Evolutionary conservation across 2,329 filamentous ascomycete species (phyloP).

Genomic region (Aspergillus sclerotialis): DNA sequence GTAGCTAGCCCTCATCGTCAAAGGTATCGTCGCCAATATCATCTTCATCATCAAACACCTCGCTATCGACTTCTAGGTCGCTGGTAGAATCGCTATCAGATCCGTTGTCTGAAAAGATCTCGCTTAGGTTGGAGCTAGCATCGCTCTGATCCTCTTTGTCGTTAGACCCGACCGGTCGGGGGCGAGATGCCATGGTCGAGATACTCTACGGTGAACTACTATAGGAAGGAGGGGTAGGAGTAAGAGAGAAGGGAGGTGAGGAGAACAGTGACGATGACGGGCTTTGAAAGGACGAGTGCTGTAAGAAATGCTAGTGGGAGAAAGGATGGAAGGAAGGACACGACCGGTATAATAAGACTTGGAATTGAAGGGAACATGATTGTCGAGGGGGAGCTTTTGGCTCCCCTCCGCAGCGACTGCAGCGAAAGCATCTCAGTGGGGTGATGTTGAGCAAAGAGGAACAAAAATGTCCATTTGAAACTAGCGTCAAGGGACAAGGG

Average conservation of each 20-base stretch:
- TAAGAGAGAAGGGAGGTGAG: slow-evolving; percentile 4
- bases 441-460: no score
- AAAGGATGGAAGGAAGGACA: slow-evolving; percentile 5
- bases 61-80: slow-evolving; percentile 7
- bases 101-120: slow-evolving; percentile 12
- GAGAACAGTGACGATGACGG: slow-evolving; percentile 4
- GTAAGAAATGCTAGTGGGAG: slow-evolving; percentile 6
- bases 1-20: slow-evolving; percentile 11
- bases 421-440: background rate
- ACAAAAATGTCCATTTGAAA: no score
- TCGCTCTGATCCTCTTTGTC: slow-evolving; percentile 11
- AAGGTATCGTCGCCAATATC: slow-evolving; percentile 9
- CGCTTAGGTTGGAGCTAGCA: slow-evolving; percentile 8
- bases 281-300: background rate
- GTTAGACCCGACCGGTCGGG: slow-evolving; percentile 5
- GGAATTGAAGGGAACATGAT: slow-evolving; percentile 10
- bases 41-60: slow-evolving; percentile 8
- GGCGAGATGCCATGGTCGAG: slow-evolving; percentile 4
- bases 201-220: slow-evolving; percentile 1
- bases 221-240: slow-evolving; percentile 1
- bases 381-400: slow-evolving; percentile 4
- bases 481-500: background rate
- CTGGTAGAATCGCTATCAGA: slow-evolving; percentile 10
- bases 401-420: background rate
- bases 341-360: slow-evolving; percentile 9